Conservation (phyloP, 148 eudicot species). For the Silene uniflora region DNA sequence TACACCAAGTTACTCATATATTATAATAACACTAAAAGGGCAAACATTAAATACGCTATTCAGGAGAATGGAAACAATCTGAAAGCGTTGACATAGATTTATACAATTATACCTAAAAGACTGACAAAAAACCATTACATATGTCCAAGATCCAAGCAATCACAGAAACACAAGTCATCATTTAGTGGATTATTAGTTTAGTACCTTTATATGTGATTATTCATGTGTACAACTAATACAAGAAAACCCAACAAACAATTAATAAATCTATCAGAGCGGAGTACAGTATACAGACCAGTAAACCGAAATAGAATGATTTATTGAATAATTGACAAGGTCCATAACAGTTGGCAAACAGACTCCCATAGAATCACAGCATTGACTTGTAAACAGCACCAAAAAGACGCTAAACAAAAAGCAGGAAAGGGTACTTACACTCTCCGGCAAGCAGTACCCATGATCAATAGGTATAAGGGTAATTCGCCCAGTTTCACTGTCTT, state of each 20-base stretch:
- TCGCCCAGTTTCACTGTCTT: constrained; percentile 53
- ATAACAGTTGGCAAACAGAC: neutral
- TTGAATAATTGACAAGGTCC: neutral
- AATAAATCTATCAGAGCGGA: neutral
- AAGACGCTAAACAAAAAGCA: neutral
- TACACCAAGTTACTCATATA: neutral
- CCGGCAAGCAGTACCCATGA: constrained; percentile 98
- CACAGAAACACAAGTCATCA: no score
- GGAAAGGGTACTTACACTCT: constrained; percentile 52
- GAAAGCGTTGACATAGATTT: neutral
- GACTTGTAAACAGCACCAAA: neutral
- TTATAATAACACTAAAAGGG: neutral
- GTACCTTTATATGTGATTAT: no score
- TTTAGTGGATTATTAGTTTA: no score
- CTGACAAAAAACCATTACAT: neutral
- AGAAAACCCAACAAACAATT: neutral
- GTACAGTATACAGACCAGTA: neutral
- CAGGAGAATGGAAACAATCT: neutral
- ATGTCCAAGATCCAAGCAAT: neutral
- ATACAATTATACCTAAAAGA: neutral
- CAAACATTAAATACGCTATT: neutral
- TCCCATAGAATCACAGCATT: constrained; percentile 5
- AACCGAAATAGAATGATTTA: neutral
- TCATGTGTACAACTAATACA: neutral
- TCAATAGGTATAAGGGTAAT: constrained; percentile 74